Evolutionary conservation across 768 basidiomycete genomes (phyloP).

Genomic region (Coprinellus micaceus): DNA sequence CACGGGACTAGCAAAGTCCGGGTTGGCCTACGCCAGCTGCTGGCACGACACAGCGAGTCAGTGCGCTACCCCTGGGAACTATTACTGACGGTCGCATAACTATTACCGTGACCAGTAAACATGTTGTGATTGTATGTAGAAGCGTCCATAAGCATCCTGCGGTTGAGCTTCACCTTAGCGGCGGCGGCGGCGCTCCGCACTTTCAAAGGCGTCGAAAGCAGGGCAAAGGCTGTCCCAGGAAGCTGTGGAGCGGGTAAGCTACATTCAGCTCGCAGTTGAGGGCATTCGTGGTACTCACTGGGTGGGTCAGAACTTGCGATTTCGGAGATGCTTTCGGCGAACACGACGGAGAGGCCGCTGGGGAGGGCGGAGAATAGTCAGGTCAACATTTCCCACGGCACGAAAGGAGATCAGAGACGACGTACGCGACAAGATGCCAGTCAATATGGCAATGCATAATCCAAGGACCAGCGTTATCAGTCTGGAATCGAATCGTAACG

Average conservation of each 20-base stretch:
- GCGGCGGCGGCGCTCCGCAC: too few species aligned
- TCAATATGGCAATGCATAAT: too few species aligned
- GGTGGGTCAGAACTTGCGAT: slow-evolving; percentile 11
- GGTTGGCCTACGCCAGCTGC: too few species aligned
- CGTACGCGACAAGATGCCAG: slow-evolving; percentile 32
- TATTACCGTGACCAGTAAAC: too few species aligned
- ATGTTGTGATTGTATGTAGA: too few species aligned
- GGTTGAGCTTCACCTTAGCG: too few species aligned
- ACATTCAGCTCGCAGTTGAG: not conserved
- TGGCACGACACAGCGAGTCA: too few species aligned
- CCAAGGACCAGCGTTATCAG: too few species aligned
- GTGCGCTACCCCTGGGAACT: too few species aligned
- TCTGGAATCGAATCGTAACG: slow-evolving; percentile 52
- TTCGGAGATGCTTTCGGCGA: slow-evolving; percentile 23
- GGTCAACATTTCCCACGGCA: slow-evolving; percentile 27
- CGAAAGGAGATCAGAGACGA: slow-evolving; percentile 18
- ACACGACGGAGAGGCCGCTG: slow-evolving; percentile 32
- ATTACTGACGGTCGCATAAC: too few species aligned
- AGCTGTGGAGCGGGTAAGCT: slow-evolving; percentile 24
- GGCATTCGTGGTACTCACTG: slow-evolving; percentile 7
- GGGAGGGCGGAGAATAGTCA: not conserved
- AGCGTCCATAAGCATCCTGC: too few species aligned
- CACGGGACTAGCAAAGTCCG: too few species aligned
- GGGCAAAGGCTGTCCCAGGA: slow-evolving; percentile 26
- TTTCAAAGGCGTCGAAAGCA: slow-evolving; percentile 16